Evolutionary conservation across 768 basidiomycete species (phyloP), one percentile per base, ranked within the genome.

Genomic region (Rhizopogon rudus): DNA sequence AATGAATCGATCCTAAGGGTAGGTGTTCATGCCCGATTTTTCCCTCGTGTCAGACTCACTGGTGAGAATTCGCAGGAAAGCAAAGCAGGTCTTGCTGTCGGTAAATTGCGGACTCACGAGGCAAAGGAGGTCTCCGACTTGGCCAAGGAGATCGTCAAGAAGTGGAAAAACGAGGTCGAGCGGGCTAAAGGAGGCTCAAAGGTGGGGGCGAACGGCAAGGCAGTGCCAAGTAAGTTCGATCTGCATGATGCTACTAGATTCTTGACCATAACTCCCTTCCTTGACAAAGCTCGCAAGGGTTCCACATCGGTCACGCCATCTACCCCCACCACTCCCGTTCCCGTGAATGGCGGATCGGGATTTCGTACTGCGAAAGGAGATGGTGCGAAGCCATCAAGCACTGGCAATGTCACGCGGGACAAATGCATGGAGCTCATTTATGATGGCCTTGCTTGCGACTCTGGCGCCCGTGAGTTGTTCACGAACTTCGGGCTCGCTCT

Each of bases 341-440:
- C 67, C 2, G 60, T 65, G 43, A 74, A 71, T 22, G 67, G 67
- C 17, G 76, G 74, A 40, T 48, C 63, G 16, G 69, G 72, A 12
- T 58, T 65, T 2, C 83, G 93, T 44, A 83, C 77, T 0, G 72
- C 84, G 25, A 91, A 88, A 67, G 68, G 64, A n/a, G 96, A 98
- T 62, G 84, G 84, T 8, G 73, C 91, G 56, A 79, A 77, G 54
- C 72, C 73, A 5, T 64, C 77, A 5, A 73, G 73, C 35, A 82
- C 80, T 0, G 85, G 86, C 10, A 91, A 98, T 62, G 74, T 71
- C 58, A 90, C 88, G 0, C 77, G 97, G 52, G 91, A 96, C 70
- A 92, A 86, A 67, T 97, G 95, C 65, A 77, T 86, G 7, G 87
- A 91, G 65, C 82, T 98, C 66, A 78, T 95, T 20, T 99, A 99